Evolutionary conservation across 1,284 basidiomycete species (phyloP), one percentile per base, ranked within the genome.

Genomic region (Pulveroboletus ridleyi): DNA sequence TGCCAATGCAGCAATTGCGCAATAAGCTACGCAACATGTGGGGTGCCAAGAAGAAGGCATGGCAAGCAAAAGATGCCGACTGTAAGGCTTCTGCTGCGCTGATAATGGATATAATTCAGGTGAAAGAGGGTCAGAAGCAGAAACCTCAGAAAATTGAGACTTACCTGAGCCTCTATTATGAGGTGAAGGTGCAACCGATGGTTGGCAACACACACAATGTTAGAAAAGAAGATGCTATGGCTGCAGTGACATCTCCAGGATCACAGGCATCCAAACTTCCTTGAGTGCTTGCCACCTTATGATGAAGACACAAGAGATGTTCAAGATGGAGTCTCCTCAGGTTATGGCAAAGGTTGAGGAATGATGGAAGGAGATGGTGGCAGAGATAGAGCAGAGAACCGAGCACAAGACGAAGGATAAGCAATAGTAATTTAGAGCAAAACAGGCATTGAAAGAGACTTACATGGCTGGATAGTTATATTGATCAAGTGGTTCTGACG

Each of bases 31-130:
- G 15, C 29, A 58, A 58, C 15, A 47, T 10, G 15, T 58, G 35
- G 58, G 49, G 58, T 17, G 47, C 58, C 18, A 59, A 52, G n/a
- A 41, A 42, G 20, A 59, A 58, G 44, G 25, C 44, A 10, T 18
- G 22, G 10, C 20, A 23, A 18, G 44, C 29, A 42, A 18, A 47
- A 47, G 14, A 15, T 18, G 29, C 29, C 4, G 44, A 58, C 2
- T 2, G 8, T 25, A 58, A 58, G 44, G 29, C 57, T 3, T 33
- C 44, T 13, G 2, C 18, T 6, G 22, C 14, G 7, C 20, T 58
- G 22, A 58, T 58, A 35, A 17, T 23, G 3, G 44, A 58, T 20
- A 9, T 58, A 22, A 20, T 58, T 29, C 44, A 58, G 18, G 25
- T 15, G 6, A 33, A n/a, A 23, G 29, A 58, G 29, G 29, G 29